phyloP scores from a whole-genome alignment of 106 monocot genomes.

The Dendrobium catenatum region DNA sequence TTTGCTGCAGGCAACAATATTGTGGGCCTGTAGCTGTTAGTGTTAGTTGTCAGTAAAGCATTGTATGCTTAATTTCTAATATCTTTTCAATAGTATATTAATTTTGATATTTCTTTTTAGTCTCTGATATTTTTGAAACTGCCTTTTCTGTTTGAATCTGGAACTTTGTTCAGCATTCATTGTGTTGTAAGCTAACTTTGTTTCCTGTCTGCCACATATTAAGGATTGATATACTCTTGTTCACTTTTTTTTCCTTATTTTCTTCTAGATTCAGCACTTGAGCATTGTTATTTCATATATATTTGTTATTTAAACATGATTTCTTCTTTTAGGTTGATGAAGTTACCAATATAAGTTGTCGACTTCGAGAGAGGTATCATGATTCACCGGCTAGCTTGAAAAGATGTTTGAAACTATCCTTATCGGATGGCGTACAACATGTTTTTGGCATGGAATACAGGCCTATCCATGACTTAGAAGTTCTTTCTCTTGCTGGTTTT shows the following conservation, averaged over 20 bases:
- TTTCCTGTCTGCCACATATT: not conserved
- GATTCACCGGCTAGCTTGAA: constrained; percentile 48
- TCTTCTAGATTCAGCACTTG: not conserved
- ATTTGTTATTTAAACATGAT: not conserved
- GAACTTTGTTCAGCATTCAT: not conserved
- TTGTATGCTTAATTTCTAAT: no score
- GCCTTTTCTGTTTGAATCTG: not conserved
- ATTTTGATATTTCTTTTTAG: not conserved
- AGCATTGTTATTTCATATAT: not conserved
- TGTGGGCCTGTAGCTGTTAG: no score
- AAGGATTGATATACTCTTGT: not conserved
- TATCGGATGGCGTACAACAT: constrained; percentile 83
- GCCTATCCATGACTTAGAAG: constrained; percentile 61
- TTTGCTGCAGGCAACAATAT: no score
- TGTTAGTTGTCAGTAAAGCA: no score
- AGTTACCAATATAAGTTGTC: constrained; percentile 49
- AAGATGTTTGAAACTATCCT: constrained; percentile 75
- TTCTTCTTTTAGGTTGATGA: constrained; percentile 71
- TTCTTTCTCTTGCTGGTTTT: constrained; percentile 72
- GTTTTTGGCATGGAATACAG: constrained; percentile 90
- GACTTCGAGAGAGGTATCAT: constrained; percentile 71
- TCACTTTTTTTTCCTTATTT: not conserved
- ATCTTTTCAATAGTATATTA: not conserved
- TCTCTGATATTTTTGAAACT: not conserved
- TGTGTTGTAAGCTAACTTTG: not conserved